Conservation (phyloP, 1,284 basidiomycete genomes). For the Leccinum ponderosum region DNA sequence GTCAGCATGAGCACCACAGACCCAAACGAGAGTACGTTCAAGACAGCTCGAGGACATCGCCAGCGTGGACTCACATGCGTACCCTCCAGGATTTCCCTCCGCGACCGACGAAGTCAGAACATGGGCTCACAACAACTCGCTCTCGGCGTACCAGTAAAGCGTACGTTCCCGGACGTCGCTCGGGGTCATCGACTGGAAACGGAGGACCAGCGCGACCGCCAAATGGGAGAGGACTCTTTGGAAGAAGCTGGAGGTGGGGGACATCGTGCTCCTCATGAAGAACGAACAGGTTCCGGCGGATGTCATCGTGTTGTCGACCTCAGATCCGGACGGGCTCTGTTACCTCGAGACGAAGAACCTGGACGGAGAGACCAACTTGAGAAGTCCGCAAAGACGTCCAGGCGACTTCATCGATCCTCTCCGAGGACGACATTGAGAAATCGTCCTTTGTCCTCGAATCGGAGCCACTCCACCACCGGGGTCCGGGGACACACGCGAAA, state of each 20-base stretch:
- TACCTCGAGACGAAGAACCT: slow-evolving; percentile 95
- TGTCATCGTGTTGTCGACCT: slow-evolving; percentile 86
- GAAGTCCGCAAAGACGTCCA: slow-evolving; percentile 77
- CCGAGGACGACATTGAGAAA: slow-evolving; percentile 91
- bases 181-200: slow-evolving; percentile 79
- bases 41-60: slow-evolving; percentile 62
- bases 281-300: slow-evolving; percentile 98
- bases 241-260: slow-evolving; percentile 99
- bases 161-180: slow-evolving; percentile 50
- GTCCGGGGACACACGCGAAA: slow-evolving; percentile 45
- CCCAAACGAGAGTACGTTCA: slow-evolving; percentile 43
- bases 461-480: slow-evolving; percentile 73
- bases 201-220: slow-evolving; percentile 68
- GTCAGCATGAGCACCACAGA: slow-evolving; percentile 42
- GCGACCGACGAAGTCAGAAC: slow-evolving; percentile 15
- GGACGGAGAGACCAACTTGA: slow-evolving; percentile 97
- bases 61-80: slow-evolving; percentile 55
- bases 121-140: slow-evolving; percentile 29
- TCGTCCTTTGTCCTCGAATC: slow-evolving; percentile 87
- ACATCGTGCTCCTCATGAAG: slow-evolving; percentile 81
- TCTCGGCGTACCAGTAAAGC: slow-evolving; percentile 56
- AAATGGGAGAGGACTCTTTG: slow-evolving; percentile 95
- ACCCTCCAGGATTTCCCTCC: slow-evolving; percentile 47
- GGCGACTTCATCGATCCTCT: slow-evolving; percentile 75
- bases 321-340: slow-evolving; percentile 82